A percentile compares a stretch with the other conserved stretches of the same genome.
phyloP scores from a whole-genome alignment of 2,329 filamentous ascomycete genomes.

The Fusarium sp. region DNA sequence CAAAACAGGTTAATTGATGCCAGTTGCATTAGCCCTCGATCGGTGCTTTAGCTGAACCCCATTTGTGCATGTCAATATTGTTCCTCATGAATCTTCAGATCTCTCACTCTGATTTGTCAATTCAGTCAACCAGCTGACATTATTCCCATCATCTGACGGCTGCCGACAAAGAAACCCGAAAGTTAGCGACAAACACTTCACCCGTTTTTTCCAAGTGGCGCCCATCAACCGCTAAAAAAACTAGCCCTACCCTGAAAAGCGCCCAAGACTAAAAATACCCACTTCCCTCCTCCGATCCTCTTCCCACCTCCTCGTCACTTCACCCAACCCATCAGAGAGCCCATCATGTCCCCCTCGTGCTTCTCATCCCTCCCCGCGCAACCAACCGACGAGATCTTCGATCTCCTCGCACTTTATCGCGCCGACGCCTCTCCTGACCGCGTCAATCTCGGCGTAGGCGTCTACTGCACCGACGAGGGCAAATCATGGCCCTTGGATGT shows the following conservation, averaged over 20 bases:
- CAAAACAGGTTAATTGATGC: fast-evolving
- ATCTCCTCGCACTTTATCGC: constrained; percentile 21
- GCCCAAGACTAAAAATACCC: constrained; percentile 20
- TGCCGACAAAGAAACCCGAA: background rate
- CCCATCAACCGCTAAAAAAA: background rate
- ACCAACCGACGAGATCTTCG: constrained; percentile 28
- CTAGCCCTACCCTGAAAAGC: constrained; percentile 19
- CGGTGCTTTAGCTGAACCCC: fast-evolving
- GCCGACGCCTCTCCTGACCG: constrained; percentile 29
- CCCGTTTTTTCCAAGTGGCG: background rate
- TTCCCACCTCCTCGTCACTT: constrained; percentile 12
- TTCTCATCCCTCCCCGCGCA: constrained; percentile 15
- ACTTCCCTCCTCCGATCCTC: constrained; percentile 18
- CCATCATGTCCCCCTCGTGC: constrained; percentile 10
- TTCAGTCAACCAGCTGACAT: background rate
- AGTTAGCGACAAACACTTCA: background rate
- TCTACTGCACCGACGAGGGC: constrained; percentile 39
- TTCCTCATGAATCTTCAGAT: fast-evolving
- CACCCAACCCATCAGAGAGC: background rate
- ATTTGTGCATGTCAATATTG: fast-evolving
- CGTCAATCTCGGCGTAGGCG: constrained; percentile 37
- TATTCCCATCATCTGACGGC: background rate
- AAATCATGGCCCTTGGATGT: constrained; percentile 37
- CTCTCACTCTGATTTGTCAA: background rate
- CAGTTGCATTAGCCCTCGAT: fast-evolving